Conservation (phyloP, 176 grass and related monocot genomes). For the Carex scoparia region DNA sequence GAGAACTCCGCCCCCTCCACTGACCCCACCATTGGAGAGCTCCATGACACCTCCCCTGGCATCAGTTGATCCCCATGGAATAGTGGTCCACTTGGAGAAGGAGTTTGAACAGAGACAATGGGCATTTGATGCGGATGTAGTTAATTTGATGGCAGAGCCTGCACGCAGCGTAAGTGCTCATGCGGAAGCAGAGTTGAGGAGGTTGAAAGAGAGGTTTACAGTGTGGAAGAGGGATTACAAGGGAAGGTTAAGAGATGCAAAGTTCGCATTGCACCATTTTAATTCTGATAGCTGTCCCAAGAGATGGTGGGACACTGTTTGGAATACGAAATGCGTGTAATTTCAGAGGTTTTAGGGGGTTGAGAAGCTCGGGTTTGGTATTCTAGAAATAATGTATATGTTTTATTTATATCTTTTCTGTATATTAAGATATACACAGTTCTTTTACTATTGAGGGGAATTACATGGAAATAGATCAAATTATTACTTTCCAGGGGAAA, state of each 20-base stretch:
- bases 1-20: conserved; percentile 9
- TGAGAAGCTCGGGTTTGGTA: background rate
- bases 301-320: conserved; percentile 77
- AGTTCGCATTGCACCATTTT: conserved; percentile 51
- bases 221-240: conserved; percentile 96
- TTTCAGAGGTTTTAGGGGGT: background rate
- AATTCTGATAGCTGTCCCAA: conserved; percentile 45
- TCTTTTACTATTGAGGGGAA: background rate
- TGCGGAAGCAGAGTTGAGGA: conserved; percentile 67
- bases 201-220: conserved; percentile 66
- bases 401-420: conserved; percentile 9
- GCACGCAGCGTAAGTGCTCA: conserved; percentile 42
- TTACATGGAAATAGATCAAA: background rate
- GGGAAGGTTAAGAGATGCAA: conserved; percentile 73
- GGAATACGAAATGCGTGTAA: conserved; percentile 21
- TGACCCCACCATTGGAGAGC: conserved; percentile 12
- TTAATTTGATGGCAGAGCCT: conserved; percentile 41
- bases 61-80: background rate
- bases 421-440: background rate
- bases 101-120: conserved; percentile 65
- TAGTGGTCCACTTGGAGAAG: conserved; percentile 57
- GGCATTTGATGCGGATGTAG: conserved; percentile 62
- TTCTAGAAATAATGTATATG: conserved; percentile 13
- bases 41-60: background rate
- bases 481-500: background rate